These are phyloP conservation scores for Theileria parva DNA, from an alignment of 169 alveolate genomes.

Conservation along the genomic window DNA sequence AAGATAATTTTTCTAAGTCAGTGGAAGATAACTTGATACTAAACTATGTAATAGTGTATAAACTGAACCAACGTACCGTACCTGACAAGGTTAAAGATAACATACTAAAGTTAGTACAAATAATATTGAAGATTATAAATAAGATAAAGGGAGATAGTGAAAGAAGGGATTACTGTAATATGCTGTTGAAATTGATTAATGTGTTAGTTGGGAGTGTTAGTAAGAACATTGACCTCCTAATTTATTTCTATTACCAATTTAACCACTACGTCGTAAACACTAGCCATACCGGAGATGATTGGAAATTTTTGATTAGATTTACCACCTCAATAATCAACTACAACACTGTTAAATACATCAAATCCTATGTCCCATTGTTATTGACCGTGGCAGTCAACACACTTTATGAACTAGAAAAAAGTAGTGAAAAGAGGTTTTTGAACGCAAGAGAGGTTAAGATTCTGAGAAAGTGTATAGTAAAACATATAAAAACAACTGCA, in stretches of 20 bases:
- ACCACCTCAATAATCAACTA: not conserved
- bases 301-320: not conserved
- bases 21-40: not conserved
- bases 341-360: not conserved
- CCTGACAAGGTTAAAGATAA: slow-evolving; percentile 8
- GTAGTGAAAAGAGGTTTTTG: not conserved
- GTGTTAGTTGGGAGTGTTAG: not conserved
- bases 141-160: not conserved
- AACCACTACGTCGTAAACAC: not conserved
- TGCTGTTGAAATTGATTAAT: not conserved
- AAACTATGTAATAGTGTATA: slow-evolving; percentile 6
- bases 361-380: not conserved
- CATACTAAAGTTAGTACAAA: not conserved
- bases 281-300: not conserved
- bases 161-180: not conserved
- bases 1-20: not conserved
- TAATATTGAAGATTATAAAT: slow-evolving; percentile 8
- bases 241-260: slow-evolving; percentile 2
- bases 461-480: slow-evolving; percentile 31
- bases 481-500: slow-evolving; percentile 28
- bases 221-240: not conserved
- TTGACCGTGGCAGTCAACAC: not conserved
- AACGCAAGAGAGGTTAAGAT: slow-evolving; percentile 28
- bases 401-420: not conserved
- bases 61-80: slow-evolving; percentile 9